Evolutionary conservation across 805 yeast genomes (phyloP), one percentile per base, ranked within the genome.

Genomic region (Kluyveromyces wickerhamii): DNA sequence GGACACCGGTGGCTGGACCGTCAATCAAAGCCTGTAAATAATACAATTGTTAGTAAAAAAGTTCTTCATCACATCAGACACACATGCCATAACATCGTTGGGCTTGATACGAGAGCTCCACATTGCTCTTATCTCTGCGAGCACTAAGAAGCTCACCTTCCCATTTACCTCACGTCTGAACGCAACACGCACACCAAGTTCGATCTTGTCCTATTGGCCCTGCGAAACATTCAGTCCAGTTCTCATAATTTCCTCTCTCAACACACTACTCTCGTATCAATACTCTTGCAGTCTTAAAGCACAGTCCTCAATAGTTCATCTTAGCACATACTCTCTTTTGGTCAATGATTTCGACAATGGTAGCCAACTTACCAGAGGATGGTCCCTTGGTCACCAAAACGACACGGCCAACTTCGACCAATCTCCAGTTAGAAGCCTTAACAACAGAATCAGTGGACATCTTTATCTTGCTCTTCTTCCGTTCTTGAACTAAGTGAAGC

Each of bases 361-460:
- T 74, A 62, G 97, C 99, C 65, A 92, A 79, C 72, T 86, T 84
- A 57, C 82, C 82, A 48, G 77, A 67, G 58, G 59, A 61, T 48
- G 67, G 64, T 62, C 85, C 84, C 70, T 80, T 75, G 80, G 77
- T 76, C 66, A 89, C 66, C 65, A 89, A 81, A 68, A 88, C 95
- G 66, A 92, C 84, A 77, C 99, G 95, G 70, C 98, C 98, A 66
- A 88, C 84, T 79, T 89, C 96, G 69, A 92, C 98, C 65, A 77
- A 79, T 84, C 96, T 86, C 97, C 97, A 92, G 89, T 84, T 84
- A 69, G 95, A 75, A 67, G 95, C 84, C 76, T 85, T 82, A 69
- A 92, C 92, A 66, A 82, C 69, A 65, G 86, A 66, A 61, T 70
- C 71, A 51, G 75, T 60, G 58, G 84, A 76, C 84, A 77, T 75